Evolutionary conservation across 2,329 filamentous ascomycete species (phyloP), one percentile per base, ranked within the genome.

Genomic region (Berkeleyomyces basicola): DNA sequence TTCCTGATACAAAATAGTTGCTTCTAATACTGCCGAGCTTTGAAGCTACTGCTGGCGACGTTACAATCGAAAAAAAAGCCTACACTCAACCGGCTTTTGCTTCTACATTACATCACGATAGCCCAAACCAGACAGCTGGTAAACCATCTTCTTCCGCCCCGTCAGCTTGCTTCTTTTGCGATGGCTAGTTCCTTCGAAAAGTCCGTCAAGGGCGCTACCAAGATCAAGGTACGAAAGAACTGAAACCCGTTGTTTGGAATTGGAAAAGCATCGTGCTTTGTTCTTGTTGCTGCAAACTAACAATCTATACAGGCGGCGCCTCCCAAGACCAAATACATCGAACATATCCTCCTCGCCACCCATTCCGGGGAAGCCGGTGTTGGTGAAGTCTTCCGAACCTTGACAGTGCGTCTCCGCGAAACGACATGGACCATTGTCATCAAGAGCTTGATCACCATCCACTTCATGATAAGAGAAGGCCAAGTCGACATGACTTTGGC

Each of bases 371-470:
- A 99, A 75, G 88, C 89, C 61, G 93, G 92, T 68, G 90, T 99
- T 65, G 92, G 86, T 65, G 93, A 99, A 76, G 88, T 99, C 70
- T 97, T 99, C 73, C 86, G 93, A 65, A 89, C 90, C 49, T 78
- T 99, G 62, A 90, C 95, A 71, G 84, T 90, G 72, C 84, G 93
- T 61, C 76, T 99, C 67, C 86, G 90, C 72, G 93, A 99, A 73
- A 92, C 92, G 68, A 96, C 93, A 79, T 99, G 93, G 93, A 99
- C 93, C n/a, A 90, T 97, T 64, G 92, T 96, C 67, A 96, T 96
- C 84, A 99, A 99, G 78, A 86, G 90, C 69, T 79, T 99, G 68
- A 96, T 97, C 69, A 93, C 95, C 58, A 84, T 95, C 57, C 93
- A 99, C 73, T 78, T 97, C 66, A 97, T 99, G 93, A 93, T 99